Conservation (phyloP, 179 eudicot species). For the Drosera spatulata region DNA sequence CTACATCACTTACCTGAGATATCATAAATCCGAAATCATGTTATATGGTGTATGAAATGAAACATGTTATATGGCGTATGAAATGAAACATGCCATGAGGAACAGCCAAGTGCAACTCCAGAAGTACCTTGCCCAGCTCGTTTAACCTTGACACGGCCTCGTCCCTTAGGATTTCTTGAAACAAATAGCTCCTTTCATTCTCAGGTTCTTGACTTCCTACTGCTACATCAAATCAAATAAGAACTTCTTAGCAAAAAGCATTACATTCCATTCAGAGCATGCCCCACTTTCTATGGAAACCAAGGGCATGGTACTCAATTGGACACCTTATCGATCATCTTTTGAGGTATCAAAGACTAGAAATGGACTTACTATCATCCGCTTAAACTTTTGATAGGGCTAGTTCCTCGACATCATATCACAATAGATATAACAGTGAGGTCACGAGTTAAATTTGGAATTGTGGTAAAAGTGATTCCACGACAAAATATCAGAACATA, state of each 20-base stretch:
- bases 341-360: not conserved
- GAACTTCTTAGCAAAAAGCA: not conserved
- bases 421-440: too few relatives aligned
- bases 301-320: too few relatives aligned
- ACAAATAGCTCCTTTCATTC: slow-evolving; percentile 22
- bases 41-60: not conserved
- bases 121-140: slow-evolving; percentile 70
- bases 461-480: too few relatives aligned
- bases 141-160: slow-evolving; percentile 71
- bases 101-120: not conserved
- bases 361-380: too few relatives aligned
- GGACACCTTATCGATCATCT: too few relatives aligned
- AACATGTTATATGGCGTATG: not conserved
- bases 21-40: not conserved
- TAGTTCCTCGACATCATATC: too few relatives aligned
- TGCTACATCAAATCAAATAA: slow-evolving; percentile 14
- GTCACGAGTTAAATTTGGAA: too few relatives aligned
- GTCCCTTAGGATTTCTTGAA: slow-evolving; percentile 45
- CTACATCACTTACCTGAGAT: slow-evolving; percentile 77
- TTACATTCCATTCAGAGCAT: not conserved
- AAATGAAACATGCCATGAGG: not conserved
- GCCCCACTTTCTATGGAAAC: too few relatives aligned
- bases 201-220: slow-evolving; percentile 25
- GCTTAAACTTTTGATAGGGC: too few relatives aligned
- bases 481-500: too few relatives aligned